These are phyloP conservation scores for Hypoxylon sp. DNA, from an alignment of 2,329 filamentous ascomycete genomes.

Conservation along the genomic window DNA sequence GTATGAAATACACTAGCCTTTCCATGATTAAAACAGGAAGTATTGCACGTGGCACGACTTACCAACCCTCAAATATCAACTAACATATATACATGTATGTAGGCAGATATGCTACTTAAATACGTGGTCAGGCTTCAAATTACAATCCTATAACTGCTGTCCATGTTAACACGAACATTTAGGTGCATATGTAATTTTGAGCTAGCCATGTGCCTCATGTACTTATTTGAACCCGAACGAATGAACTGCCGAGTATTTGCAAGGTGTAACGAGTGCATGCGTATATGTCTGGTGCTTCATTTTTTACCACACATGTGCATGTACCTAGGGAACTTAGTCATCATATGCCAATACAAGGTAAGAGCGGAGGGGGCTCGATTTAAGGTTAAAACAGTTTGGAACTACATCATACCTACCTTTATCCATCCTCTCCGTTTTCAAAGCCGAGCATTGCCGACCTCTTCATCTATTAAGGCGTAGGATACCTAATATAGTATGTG, in stretches of 20 bases:
- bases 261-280: no score
- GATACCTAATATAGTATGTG: neutral
- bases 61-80: slow-evolving; percentile 2
- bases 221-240: neutral
- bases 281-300: no score
- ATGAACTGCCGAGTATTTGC: slow-evolving; percentile 7
- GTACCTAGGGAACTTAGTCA: slow-evolving; percentile 19
- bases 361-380: slow-evolving; percentile 6
- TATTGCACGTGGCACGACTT: slow-evolving; percentile 43
- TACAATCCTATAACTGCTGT: slow-evolving; percentile 7
- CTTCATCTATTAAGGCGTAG: neutral
- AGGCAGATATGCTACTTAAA: slow-evolving; percentile 6
- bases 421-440: slow-evolving; percentile 5
- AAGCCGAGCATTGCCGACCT: slow-evolving; percentile 38
- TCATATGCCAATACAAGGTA: slow-evolving; percentile 24
- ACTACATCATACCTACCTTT: slow-evolving; percentile 19
- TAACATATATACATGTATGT: neutral
- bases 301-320: no score
- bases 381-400: slow-evolving; percentile 24
- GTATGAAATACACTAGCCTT: slow-evolving; percentile 3
- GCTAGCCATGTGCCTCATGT: neutral
- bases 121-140: slow-evolving; percentile 36
- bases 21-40: slow-evolving; percentile 35
- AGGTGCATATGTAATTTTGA: neutral
- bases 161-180: neutral